These are phyloP conservation scores for Juncus inflexus DNA, from an alignment of 176 grass and related monocot genomes.

Conservation along the genomic window DNA sequence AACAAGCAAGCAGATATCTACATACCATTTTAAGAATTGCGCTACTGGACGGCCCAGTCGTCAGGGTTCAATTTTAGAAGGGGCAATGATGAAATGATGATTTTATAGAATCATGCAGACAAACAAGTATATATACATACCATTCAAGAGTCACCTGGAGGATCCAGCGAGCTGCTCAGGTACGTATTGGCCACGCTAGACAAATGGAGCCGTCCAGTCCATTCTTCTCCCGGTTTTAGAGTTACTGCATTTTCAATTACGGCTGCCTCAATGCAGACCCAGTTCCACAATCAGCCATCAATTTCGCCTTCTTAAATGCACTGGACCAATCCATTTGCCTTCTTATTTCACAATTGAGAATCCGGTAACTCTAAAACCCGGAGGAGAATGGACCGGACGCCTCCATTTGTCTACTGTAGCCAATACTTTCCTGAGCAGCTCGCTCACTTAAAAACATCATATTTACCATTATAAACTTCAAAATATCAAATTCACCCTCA, in stretches of 20 bases:
- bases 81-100: no score
- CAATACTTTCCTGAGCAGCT: constrained; percentile 73
- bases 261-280: constrained; percentile 84
- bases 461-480: no score
- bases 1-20: no score
- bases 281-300: constrained; percentile 78
- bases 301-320: constrained; percentile 54
- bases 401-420: constrained; percentile 80
- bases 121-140: no score
- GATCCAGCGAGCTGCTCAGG: constrained; percentile 57
- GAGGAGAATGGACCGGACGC: constrained; percentile 86
- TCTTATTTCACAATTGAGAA: constrained; percentile 47
- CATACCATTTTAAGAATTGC: neutral
- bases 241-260: constrained; percentile 67
- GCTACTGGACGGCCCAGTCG: constrained; percentile 22
- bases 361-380: constrained; percentile 64
- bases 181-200: constrained; percentile 83
- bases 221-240: constrained; percentile 83
- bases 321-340: no score
- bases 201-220: constrained; percentile 81
- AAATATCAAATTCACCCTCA: no score
- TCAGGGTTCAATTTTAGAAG: no score
- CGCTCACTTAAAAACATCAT: constrained; percentile 12
- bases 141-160: no score
- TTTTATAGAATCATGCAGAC: no score